These are phyloP conservation scores for Globisporangium paroecandrum DNA, from an alignment of 352 stramenopile species.

Conservation along the genomic window DNA sequence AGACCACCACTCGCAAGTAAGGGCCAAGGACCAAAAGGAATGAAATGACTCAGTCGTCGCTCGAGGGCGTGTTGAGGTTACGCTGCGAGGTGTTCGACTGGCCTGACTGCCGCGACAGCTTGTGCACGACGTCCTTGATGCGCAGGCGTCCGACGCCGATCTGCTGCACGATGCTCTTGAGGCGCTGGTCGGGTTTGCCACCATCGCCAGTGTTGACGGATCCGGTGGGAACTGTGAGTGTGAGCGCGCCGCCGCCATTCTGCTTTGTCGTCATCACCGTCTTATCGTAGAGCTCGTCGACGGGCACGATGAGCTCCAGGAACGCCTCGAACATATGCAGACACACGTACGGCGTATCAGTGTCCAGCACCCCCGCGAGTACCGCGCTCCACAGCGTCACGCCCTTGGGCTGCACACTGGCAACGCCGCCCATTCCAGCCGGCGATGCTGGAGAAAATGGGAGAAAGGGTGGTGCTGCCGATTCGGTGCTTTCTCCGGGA, in stretches of 20 bases:
- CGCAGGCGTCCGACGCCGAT: not conserved
- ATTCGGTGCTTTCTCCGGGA: not conserved
- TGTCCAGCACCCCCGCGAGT: slow-evolving; percentile 18
- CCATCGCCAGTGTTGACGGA: not conserved
- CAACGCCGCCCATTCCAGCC: not conserved
- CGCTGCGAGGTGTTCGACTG: slow-evolving; percentile 3
- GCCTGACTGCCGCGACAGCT: slow-evolving; percentile 8
- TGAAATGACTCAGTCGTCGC: not conserved
- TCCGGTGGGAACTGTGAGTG: too few species aligned
- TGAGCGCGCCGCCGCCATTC: not conserved
- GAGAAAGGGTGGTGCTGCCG: not conserved
- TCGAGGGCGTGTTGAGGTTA: slow-evolving; percentile 1
- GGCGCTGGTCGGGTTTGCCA: not conserved
- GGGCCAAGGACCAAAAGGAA: not conserved
- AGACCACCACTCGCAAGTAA: not conserved
- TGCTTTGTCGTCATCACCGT: slow-evolving; percentile 1
- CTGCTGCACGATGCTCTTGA: slow-evolving; percentile 18
- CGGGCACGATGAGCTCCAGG: slow-evolving; percentile 33
- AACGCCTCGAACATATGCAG: slow-evolving; percentile 38
- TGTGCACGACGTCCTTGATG: slow-evolving; percentile 10
- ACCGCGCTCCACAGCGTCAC: slow-evolving; percentile 21
- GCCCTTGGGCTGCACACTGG: slow-evolving; percentile 5
- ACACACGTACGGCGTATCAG: slow-evolving; percentile 30
- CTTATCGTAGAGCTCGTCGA: slow-evolving; percentile 21
- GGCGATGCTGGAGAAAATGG: not conserved